Evolutionary conservation across 495 filamentous ascomycete genomes (phyloP).

Genomic region (Daldinia childiae): DNA sequence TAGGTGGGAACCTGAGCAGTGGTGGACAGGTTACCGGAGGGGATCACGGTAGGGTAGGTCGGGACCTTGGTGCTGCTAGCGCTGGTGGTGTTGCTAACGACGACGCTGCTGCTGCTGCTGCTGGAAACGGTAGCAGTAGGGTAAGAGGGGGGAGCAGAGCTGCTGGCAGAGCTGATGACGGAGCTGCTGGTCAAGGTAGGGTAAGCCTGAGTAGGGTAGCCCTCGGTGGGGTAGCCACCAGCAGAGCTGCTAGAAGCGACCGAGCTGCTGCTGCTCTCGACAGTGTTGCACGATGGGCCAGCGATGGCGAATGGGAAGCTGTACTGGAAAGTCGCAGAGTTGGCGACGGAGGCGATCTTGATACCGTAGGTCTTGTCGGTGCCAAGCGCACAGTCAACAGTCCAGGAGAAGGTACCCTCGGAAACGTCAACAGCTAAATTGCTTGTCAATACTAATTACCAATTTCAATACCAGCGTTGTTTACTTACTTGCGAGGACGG

Average conservation of each 20-base stretch:
- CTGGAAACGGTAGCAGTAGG: conserved; percentile 29
- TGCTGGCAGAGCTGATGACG: conserved; percentile 10
- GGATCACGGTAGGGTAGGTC: background rate
- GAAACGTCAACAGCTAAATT: conserved; percentile 44
- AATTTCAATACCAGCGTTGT: background rate
- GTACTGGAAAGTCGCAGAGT: conserved; percentile 58
- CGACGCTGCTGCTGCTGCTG: conserved; percentile 28
- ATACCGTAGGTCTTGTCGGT: conserved; percentile 55
- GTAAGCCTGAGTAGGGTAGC: background rate
- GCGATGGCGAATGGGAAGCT: conserved; percentile 59
- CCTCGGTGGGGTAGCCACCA: background rate
- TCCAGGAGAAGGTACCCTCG: conserved; percentile 50
- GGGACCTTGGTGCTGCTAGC: background rate
- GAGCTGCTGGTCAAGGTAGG: conserved; percentile 21
- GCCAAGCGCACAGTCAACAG: conserved; percentile 51
- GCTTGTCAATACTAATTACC: conserved; percentile 24
- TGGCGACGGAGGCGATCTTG: conserved; percentile 50
- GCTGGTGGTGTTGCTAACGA: conserved; percentile 26
- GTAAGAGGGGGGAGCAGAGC: conserved; percentile 22
- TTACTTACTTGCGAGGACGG: conserved; percentile 53
- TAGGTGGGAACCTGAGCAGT: conserved; percentile 13
- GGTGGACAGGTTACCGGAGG: conserved; percentile 26
- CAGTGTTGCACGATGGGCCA: conserved; percentile 37
- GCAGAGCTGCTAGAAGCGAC: conserved; percentile 14
- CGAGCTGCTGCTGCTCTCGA: conserved; percentile 19